Percentiles rank a stretch among this genome's conserved stretches.
Evolutionary conservation across 805 yeast species (phyloP).

Genomic region (Candida chilensis): DNA sequence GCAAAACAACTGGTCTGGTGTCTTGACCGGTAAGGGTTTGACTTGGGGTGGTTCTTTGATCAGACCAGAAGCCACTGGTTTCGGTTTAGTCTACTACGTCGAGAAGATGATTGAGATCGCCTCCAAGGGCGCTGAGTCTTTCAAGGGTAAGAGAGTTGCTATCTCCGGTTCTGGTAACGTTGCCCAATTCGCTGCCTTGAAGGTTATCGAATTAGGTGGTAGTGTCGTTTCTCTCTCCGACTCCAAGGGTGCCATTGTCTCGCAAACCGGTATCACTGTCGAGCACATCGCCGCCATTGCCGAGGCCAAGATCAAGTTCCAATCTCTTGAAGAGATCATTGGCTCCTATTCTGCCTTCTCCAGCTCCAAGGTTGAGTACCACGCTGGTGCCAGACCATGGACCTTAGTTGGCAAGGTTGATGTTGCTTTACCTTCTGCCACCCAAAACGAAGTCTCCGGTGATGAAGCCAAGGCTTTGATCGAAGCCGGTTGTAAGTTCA

Average conservation of each 20-base stretch:
- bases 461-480: slow-evolving; percentile 94
- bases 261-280: slow-evolving; percentile 73
- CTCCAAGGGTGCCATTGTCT: slow-evolving; percentile 83
- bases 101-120: slow-evolving; percentile 97
- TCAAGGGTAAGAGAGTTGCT: slow-evolving; percentile 90
- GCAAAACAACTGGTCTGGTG: slow-evolving; percentile 94
- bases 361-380: slow-evolving; percentile 58
- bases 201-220: slow-evolving; percentile 95
- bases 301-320: slow-evolving; percentile 73
- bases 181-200: slow-evolving; percentile 97
- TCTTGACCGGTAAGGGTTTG: slow-evolving; percentile 95
- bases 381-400: slow-evolving; percentile 97
- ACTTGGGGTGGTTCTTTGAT: slow-evolving; percentile 98
- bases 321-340: slow-evolving; percentile 62
- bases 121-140: slow-evolving; percentile 78
- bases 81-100: slow-evolving; percentile 93
- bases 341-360: slow-evolving; percentile 51
- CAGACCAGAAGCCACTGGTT: slow-evolving; percentile 99
- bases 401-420: slow-evolving; percentile 83
- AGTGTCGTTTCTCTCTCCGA: slow-evolving; percentile 90
- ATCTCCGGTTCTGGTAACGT: slow-evolving; percentile 98
- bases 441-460: slow-evolving; percentile 96
- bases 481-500: slow-evolving; percentile 83
- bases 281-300: slow-evolving; percentile 71
- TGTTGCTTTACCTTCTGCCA: slow-evolving; percentile 95